Percentiles rank a stretch among this genome's conserved stretches.
These are phyloP conservation scores for Knufia petricola DNA, from an alignment of 2,329 filamentous ascomycete species.

Conservation along the genomic window DNA sequence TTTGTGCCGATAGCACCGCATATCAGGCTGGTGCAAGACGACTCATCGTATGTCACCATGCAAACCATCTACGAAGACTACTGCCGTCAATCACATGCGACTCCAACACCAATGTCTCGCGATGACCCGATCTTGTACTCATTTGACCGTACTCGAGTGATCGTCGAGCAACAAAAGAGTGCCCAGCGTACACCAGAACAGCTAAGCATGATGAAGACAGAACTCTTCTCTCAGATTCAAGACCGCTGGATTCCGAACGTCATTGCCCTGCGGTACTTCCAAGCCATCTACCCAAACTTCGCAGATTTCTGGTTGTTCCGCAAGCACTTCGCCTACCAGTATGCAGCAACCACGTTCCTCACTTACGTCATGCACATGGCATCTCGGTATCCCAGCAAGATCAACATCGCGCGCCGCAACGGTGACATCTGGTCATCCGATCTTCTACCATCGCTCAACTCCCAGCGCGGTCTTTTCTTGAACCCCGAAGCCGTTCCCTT, in stretches of 20 bases:
- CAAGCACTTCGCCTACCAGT: slow-evolving; percentile 90
- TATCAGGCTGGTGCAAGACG: slow-evolving; percentile 91
- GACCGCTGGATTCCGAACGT: slow-evolving; percentile 82
- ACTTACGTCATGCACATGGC: slow-evolving; percentile 98
- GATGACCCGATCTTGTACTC: slow-evolving; percentile 92
- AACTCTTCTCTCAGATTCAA: slow-evolving; percentile 92
- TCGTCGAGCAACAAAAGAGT: slow-evolving; percentile 57
- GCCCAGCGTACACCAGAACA: slow-evolving; percentile 50
- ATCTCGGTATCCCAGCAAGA: slow-evolving; percentile 89
- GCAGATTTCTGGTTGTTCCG: slow-evolving; percentile 98
- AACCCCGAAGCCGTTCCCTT: slow-evolving; percentile 95
- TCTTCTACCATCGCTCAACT: slow-evolving; percentile 80
- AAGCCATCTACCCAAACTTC: slow-evolving; percentile 75
- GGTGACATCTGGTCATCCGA: slow-evolving; percentile 97
- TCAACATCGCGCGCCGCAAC: slow-evolving; percentile 75
- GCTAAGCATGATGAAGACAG: slow-evolving; percentile 62
- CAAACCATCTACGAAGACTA: slow-evolving; percentile 96
- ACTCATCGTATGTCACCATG: slow-evolving; percentile 84
- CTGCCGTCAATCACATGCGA: slow-evolving; percentile 52
- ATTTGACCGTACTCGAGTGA: slow-evolving; percentile 80
- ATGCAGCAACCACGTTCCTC: slow-evolving; percentile 93
- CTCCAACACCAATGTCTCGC: slow-evolving; percentile 55
- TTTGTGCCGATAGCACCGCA: slow-evolving; percentile 94
- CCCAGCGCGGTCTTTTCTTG: slow-evolving; percentile 77
- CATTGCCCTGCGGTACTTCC: slow-evolving; percentile 80